Conservation (phyloP, 2,329 filamentous ascomycete species). For the Aspergillus ustus region DNA sequence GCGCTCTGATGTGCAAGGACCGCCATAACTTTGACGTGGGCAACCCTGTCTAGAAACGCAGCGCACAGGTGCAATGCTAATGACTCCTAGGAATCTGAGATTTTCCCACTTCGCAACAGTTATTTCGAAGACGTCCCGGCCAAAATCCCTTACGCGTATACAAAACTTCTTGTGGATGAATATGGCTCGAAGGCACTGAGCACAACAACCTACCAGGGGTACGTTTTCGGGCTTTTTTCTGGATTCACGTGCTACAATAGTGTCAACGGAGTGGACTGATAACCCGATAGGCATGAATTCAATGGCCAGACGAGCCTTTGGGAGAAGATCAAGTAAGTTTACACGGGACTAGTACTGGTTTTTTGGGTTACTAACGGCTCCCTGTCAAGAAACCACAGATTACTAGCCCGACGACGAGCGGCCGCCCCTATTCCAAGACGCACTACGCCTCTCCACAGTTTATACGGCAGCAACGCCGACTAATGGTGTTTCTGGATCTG, state of each 20-base stretch:
- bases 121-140: slow-evolving; percentile 59
- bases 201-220: slow-evolving; percentile 51
- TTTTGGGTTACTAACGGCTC: not conserved
- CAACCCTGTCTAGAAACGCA: slow-evolving; percentile 9
- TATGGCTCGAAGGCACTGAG: slow-evolving; percentile 58
- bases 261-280: not conserved
- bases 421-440: slow-evolving; percentile 7
- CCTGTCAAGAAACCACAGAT: slow-evolving; percentile 11
- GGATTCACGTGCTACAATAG: not conserved
- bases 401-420: slow-evolving; percentile 15
- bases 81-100: slow-evolving; percentile 48
- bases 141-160: slow-evolving; percentile 62
- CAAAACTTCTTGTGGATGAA: slow-evolving; percentile 58
- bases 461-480: not conserved
- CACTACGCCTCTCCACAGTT: slow-evolving; percentile 17
- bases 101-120: slow-evolving; percentile 62
- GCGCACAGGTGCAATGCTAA: slow-evolving; percentile 8
- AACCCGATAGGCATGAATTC: slow-evolving; percentile 37
- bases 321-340: slow-evolving; percentile 30
- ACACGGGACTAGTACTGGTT: not conserved
- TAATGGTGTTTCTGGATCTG: not conserved
- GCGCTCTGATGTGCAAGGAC: slow-evolving; percentile 62
- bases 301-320: slow-evolving; percentile 37
- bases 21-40: slow-evolving; percentile 55
- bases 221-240: slow-evolving; percentile 15